These are phyloP conservation scores for Aethionema arabicum DNA, from an alignment of 345 rosid genomes.

Conservation along the genomic window DNA sequence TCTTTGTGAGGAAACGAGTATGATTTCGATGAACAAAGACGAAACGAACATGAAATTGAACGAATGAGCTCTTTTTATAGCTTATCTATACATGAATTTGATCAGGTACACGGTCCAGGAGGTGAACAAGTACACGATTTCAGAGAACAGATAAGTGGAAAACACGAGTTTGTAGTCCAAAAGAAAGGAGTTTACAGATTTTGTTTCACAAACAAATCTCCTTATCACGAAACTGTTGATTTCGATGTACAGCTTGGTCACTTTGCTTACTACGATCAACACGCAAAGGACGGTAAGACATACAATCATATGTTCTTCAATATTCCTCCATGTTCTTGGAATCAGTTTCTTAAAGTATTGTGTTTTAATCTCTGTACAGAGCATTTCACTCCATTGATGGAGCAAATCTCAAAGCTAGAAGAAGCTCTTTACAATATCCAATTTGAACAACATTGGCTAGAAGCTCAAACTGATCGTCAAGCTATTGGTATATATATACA, in stretches of 20 bases:
- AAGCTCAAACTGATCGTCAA: slow-evolving; percentile 78
- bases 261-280: slow-evolving; percentile 58
- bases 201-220: slow-evolving; percentile 73
- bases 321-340: neutral
- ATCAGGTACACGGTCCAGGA: slow-evolving; percentile 59
- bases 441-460: slow-evolving; percentile 78
- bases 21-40: too few species aligned
- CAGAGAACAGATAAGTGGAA: slow-evolving; percentile 60
- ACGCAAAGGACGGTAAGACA: slow-evolving; percentile 69
- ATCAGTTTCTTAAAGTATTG: neutral
- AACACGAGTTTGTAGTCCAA: slow-evolving; percentile 54
- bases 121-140: slow-evolving; percentile 62
- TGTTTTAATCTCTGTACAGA: slow-evolving; percentile 38
- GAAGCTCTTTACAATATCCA: slow-evolving; percentile 74
- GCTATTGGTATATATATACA: slow-evolving; percentile 49
- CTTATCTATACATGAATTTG: slow-evolving; percentile 1
- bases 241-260: slow-evolving; percentile 67
- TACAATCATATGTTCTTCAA: neutral
- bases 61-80: neutral
- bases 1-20: neutral
- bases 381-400: slow-evolving; percentile 62
- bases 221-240: slow-evolving; percentile 68
- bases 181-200: slow-evolving; percentile 62
- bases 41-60: neutral
- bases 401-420: slow-evolving; percentile 60